These are phyloP conservation scores for Skeletonema costatum DNA, from an alignment of 108 stramenopile species.

Conservation along the genomic window DNA sequence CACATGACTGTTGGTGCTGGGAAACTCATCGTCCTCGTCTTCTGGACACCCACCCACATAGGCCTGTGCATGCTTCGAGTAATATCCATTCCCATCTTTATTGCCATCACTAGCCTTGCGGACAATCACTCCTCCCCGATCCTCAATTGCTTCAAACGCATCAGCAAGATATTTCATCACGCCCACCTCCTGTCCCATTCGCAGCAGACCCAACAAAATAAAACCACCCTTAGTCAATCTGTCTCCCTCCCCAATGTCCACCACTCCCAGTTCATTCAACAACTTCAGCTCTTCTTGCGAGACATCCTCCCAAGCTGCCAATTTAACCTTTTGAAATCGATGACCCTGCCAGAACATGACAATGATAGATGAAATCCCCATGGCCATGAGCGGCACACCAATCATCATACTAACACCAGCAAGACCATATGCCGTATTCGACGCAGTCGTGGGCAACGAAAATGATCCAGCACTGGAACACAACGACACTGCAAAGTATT, in stretches of 20 bases:
- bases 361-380: constrained; percentile 31
- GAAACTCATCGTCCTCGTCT: background rate
- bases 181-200: constrained; percentile 44
- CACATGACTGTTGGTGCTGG: background rate
- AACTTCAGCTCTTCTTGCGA: constrained; percentile 17
- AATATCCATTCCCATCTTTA: background rate
- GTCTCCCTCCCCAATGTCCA: constrained; percentile 3
- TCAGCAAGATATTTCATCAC: constrained; percentile 36
- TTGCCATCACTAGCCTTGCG: background rate
- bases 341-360: constrained; percentile 37
- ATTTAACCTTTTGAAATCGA: constrained; percentile 24
- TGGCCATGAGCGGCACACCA: constrained; percentile 44
- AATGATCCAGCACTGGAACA: constrained; percentile 38
- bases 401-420: constrained; percentile 36
- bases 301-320: constrained; percentile 37
- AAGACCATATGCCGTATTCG: constrained; percentile 22
- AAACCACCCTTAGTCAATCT: constrained; percentile 27
- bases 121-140: constrained; percentile 19
- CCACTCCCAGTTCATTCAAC: constrained; percentile 16
- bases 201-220: constrained; percentile 27
- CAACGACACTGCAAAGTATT: constrained; percentile 36
- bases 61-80: background rate
- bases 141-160: constrained; percentile 24
- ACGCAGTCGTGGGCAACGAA: constrained; percentile 1
- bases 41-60: background rate